Conservation (phyloP, 106 monocot genomes). For the Chionographis japonica region DNA sequence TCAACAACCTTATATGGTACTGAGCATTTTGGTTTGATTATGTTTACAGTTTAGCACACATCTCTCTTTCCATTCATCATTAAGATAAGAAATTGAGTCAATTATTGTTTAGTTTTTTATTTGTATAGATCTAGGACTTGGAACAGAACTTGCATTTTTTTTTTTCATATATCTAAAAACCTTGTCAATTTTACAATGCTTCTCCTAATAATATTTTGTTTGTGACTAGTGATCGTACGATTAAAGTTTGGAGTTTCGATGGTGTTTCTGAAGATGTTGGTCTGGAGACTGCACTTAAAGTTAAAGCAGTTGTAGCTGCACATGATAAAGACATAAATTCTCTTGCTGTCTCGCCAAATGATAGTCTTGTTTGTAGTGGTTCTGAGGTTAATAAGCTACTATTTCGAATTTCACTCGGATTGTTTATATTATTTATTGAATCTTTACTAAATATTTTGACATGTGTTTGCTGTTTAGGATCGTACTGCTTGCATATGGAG, state of each 20-base stretch:
- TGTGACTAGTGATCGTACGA: constrained; percentile 63
- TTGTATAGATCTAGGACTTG: too few relatives aligned
- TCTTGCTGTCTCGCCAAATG: constrained; percentile 86
- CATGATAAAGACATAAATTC: constrained; percentile 98
- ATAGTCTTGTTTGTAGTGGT: constrained; percentile 86
- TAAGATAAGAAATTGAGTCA: too few relatives aligned
- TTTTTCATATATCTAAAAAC: not conserved
- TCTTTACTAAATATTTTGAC: not conserved
- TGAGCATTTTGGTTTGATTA: too few relatives aligned
- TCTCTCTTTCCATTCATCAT: too few relatives aligned
- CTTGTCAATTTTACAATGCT: not conserved
- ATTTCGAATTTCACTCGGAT: not conserved
- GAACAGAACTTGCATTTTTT: too few relatives aligned
- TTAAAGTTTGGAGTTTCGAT: constrained; percentile 83
- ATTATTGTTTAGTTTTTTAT: too few relatives aligned
- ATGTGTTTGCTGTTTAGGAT: constrained; percentile 45
- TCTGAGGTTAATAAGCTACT: constrained; percentile 56
- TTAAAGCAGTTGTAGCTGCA: constrained; percentile 81
- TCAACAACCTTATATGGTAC: too few relatives aligned
- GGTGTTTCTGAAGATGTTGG: constrained; percentile 34
- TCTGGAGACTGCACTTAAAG: constrained; percentile 51
- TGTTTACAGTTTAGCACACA: too few relatives aligned
- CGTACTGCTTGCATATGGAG: constrained; percentile 87
- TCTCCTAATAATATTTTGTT: not conserved
- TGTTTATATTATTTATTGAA: not conserved